Base-by-base conservation (phyloP, 1,284 basidiomycete genomes). In the Pseudozyma thailandica region DNA sequence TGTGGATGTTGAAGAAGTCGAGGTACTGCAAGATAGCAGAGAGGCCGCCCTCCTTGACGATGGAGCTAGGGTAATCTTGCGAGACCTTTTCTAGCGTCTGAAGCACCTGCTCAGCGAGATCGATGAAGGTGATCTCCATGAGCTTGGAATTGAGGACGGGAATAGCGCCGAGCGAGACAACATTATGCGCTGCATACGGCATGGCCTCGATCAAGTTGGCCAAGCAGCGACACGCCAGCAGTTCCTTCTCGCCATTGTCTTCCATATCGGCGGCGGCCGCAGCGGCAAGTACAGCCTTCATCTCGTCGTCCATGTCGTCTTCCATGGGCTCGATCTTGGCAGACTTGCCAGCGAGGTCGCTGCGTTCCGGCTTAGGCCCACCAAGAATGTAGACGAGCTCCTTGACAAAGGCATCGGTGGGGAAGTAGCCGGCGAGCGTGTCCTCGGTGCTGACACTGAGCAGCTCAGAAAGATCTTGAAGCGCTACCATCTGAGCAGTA, bases 381-480 rank as follows among this genome's bases (percentile, higher is more conserved):
- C 92, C 91, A 44, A 99, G 86, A 71, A 97, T 93, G 80, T 90
- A 89, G 68, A 99, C 90, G 43, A 98, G 88, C 84, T 98, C 96
- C 74, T 90, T 89, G 39, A 95, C 92, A 82, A 94, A 98, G 15
- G 90, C 88, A 77, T 95, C 93, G 26, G 94, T 90, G 70, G 92
- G 92, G 85, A 98, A 95, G 33, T 92, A 95, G 42, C 93, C 94
- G 15, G 92, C 92, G 39, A 99, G 86, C 1, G 93, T 97, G 83
- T 98, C 96, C 84, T 98, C 95, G 7, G 93, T 98, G 84, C 92
- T 93, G 84, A 98, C 94, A 69, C 92, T 92, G 55, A 98, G 89
- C 42, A 97, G 84, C 82, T 98, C 96, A 82, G 92, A 93, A 53
- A 97, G 88, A 81, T 98, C 95, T 80, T 97, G 93, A 15, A 99